Evolutionary conservation across 371 early-diverging fungal species (phyloP), one percentile per base, ranked within the genome.

Genomic region (Mortierella sp.): DNA sequence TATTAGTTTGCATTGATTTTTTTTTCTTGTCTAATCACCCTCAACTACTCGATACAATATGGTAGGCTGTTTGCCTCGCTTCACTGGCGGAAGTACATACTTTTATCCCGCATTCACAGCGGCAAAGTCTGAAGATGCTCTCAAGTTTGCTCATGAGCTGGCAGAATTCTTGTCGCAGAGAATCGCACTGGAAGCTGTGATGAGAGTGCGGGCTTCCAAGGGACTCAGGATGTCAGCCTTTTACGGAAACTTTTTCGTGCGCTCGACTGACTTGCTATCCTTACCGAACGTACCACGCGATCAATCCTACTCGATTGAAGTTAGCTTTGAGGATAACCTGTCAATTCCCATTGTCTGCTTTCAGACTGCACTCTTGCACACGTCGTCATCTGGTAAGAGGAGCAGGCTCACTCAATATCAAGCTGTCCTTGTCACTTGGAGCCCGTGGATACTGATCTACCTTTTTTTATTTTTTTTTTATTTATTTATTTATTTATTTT

Each of bases 81-180:
- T 93, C 84, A 99, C 99, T 1, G 99, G 99, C 45, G 99, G 99
- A 45, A 91, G 94, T 68, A 88, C 95, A 1, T 96, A 94, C 86
- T 96, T 96, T 85, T 99, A 99, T 81, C 98, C 99, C 57, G 94
- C 93, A 39, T 99, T 99, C 81, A 94, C 95, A 76, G 96, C 97
- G 1, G 88, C 89, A 8, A 91, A 97, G 68, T 86, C 93, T 1
- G 95, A 96, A 77, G 97, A 98, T 77, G 93, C 94, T 0, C 80
- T 92, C 76, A 98, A 98, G 75, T 94, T 99, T 83, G 88, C 93
- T 5, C 90, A 90, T 75, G 99, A 99, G 85, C 84, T 99, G 63
- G 83, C 89, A 2, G 93, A 95, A 63, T 93, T 95, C 79, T 84
- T 99, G 54, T 88, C 93, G 5, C 90, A 94, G 32, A 91, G 94